phyloP scores from a whole-genome alignment of 2,329 filamentous ascomycete species.

The Botryotinia narcissicola region DNA sequence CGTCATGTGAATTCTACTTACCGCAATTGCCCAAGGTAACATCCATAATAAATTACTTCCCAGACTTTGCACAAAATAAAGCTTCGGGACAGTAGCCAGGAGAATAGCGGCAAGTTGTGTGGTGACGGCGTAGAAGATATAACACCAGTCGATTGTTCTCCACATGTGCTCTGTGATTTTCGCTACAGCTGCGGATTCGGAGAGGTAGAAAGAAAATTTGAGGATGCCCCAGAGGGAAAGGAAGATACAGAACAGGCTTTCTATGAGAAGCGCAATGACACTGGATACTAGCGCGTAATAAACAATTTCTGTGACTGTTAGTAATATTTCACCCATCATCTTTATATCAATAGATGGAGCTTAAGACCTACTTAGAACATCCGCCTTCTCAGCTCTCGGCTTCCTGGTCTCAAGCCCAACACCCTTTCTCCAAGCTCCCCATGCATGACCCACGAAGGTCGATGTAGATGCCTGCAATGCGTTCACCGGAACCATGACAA shows the following conservation, averaged over 20 bases:
- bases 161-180: slow-evolving; percentile 60
- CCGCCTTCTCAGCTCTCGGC: slow-evolving; percentile 37
- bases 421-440: slow-evolving; percentile 52
- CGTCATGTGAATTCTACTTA: slow-evolving; percentile 49
- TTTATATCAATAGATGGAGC: neutral
- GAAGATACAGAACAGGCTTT: slow-evolving; percentile 61
- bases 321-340: neutral
- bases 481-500: slow-evolving; percentile 71
- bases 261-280: slow-evolving; percentile 53
- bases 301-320: slow-evolving; percentile 41
- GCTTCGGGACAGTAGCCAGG: slow-evolving; percentile 58
- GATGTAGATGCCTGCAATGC: slow-evolving; percentile 63
- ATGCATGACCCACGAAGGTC: slow-evolving; percentile 64
- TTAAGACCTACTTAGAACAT: slow-evolving; percentile 37
- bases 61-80: slow-evolving; percentile 68
- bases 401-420: slow-evolving; percentile 36
- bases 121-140: slow-evolving; percentile 65
- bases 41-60: slow-evolving; percentile 67
- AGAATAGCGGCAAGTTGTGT: slow-evolving; percentile 65
- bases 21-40: slow-evolving; percentile 67
- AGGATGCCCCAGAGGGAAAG: slow-evolving; percentile 58
- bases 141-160: slow-evolving; percentile 61
- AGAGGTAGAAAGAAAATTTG: slow-evolving; percentile 62
- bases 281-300: slow-evolving; percentile 54
- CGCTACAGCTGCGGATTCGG: slow-evolving; percentile 55